Percentiles rank a stretch among this genome's conserved stretches.
Evolutionary conservation across 805 yeast genomes (phyloP).

Genomic region (Sugiyamaella chiloensis): DNA sequence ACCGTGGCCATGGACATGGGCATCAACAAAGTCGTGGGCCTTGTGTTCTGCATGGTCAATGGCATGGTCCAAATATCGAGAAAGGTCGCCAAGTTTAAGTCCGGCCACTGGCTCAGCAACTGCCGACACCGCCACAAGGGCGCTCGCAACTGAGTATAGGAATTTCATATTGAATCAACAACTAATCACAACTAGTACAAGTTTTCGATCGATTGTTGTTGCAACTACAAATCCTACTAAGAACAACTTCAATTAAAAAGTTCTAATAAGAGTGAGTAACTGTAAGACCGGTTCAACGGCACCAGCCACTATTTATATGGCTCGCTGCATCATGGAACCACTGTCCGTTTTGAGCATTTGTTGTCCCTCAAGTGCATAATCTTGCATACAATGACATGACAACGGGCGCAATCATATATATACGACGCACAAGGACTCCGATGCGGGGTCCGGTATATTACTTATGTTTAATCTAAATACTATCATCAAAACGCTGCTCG

Average conservation of each 20-base stretch:
- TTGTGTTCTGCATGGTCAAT: not conserved
- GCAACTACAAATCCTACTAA: no score
- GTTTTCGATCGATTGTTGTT: no score
- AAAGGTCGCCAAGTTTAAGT: constrained; percentile 3
- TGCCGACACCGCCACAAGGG: constrained; percentile 2
- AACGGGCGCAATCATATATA: no score
- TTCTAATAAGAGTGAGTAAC: not conserved
- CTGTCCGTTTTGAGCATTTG: constrained; percentile 1
- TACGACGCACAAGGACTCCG: no score
- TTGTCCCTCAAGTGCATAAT: not conserved
- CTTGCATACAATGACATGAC: not conserved
- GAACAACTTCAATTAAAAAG: no score
- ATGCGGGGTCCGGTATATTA: no score
- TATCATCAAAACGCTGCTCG: no score
- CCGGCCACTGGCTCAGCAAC: not conserved
- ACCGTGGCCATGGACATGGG: not conserved
- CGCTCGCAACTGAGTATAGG: constrained; percentile 6
- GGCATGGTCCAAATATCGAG: no score
- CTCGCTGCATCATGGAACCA: not conserved
- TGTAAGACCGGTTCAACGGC: constrained; percentile 3
- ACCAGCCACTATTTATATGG: constrained; percentile 9
- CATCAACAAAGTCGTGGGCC: not conserved
- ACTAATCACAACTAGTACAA: no score
- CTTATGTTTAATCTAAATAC: no score
- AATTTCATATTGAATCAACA: no score